phyloP scores from a whole-genome alignment of 2,329 filamentous ascomycete species.

The Bipolaris zeicola region DNA sequence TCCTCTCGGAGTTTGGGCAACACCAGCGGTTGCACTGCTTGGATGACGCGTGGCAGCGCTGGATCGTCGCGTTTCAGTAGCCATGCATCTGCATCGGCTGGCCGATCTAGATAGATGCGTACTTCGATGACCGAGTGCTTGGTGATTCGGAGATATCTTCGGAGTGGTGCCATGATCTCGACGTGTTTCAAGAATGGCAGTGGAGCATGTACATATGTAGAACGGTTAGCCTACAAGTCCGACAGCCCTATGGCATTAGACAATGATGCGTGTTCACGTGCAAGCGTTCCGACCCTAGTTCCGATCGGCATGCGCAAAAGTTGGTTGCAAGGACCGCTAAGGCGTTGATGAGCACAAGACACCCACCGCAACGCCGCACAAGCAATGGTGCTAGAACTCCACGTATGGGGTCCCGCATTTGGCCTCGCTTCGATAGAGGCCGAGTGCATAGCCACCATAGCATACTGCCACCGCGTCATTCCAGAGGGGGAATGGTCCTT shows the following conservation, averaged over 20 bases:
- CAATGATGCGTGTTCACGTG: constrained; percentile 32
- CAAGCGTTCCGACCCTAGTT: constrained; percentile 18
- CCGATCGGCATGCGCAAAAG: constrained; percentile 14
- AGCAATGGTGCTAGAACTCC: constrained; percentile 69
- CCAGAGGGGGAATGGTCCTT: constrained; percentile 55
- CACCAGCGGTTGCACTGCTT: constrained; percentile 82
- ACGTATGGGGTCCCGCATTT: constrained; percentile 90
- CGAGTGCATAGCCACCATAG: constrained; percentile 83
- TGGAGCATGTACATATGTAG: background rate
- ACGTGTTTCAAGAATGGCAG: background rate
- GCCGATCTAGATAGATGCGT: constrained; percentile 93
- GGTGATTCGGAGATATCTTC: constrained; percentile 88
- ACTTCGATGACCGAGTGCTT: constrained; percentile 96
- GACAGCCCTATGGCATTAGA: background rate
- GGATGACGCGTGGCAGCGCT: constrained; percentile 80
- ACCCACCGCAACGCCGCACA: constrained; percentile 2
- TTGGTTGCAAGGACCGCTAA: constrained; percentile 1
- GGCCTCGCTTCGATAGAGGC: constrained; percentile 87
- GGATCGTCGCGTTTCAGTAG: constrained; percentile 78
- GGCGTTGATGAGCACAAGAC: background rate
- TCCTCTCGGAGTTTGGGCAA: constrained; percentile 91
- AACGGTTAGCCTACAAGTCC: background rate
- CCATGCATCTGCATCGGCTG: constrained; percentile 80
- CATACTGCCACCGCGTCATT: constrained; percentile 71
- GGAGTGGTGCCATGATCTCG: constrained; percentile 76